Evolutionary conservation across 129 eudicot species (phyloP), one percentile per base, ranked within the genome.

Genomic region (Apium graveolens): DNA sequence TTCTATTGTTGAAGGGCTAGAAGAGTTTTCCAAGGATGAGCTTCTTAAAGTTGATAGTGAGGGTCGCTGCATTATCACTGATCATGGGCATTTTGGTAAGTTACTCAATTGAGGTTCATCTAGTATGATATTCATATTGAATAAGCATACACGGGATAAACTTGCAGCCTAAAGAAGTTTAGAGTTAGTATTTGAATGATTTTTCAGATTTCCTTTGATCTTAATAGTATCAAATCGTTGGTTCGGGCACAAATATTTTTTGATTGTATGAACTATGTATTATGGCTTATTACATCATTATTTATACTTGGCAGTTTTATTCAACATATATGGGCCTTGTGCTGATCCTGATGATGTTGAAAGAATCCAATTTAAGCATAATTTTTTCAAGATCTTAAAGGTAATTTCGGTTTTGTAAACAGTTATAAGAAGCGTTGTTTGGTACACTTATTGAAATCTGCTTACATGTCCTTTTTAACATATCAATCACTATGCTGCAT

Each of bases 81-180:
- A 95, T 85, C 99, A 95, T 81, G 93, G 88, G 11, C 99, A 92
- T 92, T 95, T 95, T 82, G 97, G 99, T 95, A 81, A 87, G 93
- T 78, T 49, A 27, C 68, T 62, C 55, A 55, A 51, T 83, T 42
- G 17, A 45, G 27, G 27, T 45, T 26, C 73, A 31, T 49, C 44
- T 3, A 66, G 42, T 57, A 55, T 70, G 78, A 71, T 73, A 10
- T 60, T 60, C 2, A 29, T 60, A 60, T 31, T 18, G 73, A 31
- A 49, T 72, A 17, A 60, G 73, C 76, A 55, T 29, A 10, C 37
- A 48, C 38, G 26, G 11, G 41, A 29, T 27, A 32, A 29, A 74
- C 5, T 7, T 51, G 41, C 51, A 51, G 4, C 48, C 32, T 12
- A 34, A 37, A 7, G 5, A 48, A 51, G 41, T 17, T 13, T 20